Conservation (phyloP, 176 grass and related monocot genomes). For the Zea luxurians region DNA sequence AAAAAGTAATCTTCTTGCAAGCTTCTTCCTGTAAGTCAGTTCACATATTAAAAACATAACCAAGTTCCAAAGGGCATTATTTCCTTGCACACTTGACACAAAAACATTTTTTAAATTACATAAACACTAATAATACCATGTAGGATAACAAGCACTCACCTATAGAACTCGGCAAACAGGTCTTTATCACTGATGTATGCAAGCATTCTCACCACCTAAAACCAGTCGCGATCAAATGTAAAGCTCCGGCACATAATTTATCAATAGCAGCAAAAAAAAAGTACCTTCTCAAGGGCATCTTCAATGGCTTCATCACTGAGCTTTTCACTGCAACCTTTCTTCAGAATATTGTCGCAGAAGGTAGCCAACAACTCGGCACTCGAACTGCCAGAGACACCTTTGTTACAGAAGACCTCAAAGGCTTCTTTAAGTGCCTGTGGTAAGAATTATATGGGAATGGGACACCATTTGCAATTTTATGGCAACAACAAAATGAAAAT, state of each 20-base stretch:
- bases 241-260: neutral
- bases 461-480: neutral
- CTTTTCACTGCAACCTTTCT: slow-evolving; percentile 96
- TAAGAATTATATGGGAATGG: slow-evolving; percentile 8
- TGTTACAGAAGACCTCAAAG: slow-evolving; percentile 98
- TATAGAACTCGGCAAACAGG: slow-evolving; percentile 93
- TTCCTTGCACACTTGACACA: neutral
- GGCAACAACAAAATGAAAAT: slow-evolving; percentile 3
- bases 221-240: neutral
- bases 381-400: slow-evolving; percentile 84
- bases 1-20: slow-evolving; percentile 94
- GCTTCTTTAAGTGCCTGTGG: slow-evolving; percentile 88
- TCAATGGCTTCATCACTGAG: slow-evolving; percentile 99
- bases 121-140: slow-evolving; percentile 21
- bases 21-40: slow-evolving; percentile 78
- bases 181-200: slow-evolving; percentile 96
- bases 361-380: slow-evolving; percentile 91
- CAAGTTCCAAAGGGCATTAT: slow-evolving; percentile 18
- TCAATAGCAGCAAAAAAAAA: slow-evolving; percentile 5
- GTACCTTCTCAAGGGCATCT: slow-evolving; percentile 97
- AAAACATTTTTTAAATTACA: neutral
- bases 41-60: slow-evolving; percentile 19
- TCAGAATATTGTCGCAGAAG: slow-evolving; percentile 97
- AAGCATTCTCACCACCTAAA: slow-evolving; percentile 87
- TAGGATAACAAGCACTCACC: slow-evolving; percentile 43